These are phyloP conservation scores for Globisporangium lucens DNA, from an alignment of 352 stramenopile species.

Conservation along the genomic window DNA sequence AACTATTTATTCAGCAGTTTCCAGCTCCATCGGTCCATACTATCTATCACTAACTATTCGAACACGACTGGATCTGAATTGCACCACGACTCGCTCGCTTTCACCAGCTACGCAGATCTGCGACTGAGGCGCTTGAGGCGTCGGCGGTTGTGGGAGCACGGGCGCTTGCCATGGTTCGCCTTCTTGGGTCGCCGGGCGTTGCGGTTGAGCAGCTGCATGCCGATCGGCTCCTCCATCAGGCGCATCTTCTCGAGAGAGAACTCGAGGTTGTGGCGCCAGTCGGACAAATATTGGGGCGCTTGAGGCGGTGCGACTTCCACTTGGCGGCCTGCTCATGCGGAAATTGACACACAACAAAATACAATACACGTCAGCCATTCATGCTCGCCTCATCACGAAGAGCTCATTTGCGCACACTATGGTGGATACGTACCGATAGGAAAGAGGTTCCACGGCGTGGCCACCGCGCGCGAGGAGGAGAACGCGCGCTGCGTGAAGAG, in stretches of 20 bases:
- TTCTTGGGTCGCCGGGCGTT: slow-evolving; percentile 44
- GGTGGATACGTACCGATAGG: slow-evolving; percentile 23
- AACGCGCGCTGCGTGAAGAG: slow-evolving; percentile 15
- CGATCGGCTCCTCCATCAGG: slow-evolving; percentile 26
- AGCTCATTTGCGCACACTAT: neutral
- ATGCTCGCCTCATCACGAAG: neutral
- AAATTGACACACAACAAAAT: neutral
- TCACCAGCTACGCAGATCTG: slow-evolving; percentile 5
- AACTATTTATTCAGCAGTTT: slow-evolving; percentile 1
- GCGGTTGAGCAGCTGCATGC: slow-evolving; percentile 44
- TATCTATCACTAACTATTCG: slow-evolving; percentile 10
- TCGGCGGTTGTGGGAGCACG: slow-evolving; percentile 49
- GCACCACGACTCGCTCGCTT: neutral
- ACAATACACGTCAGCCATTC: neutral
- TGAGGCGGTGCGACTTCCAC: slow-evolving; percentile 12
- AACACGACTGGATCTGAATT: neutral
- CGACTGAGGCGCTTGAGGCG: slow-evolving; percentile 43
- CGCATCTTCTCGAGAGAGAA: slow-evolving; percentile 61
- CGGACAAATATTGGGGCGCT: slow-evolving; percentile 46
- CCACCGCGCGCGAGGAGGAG: slow-evolving; percentile 17
- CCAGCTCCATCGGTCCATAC: neutral
- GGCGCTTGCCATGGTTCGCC: slow-evolving; percentile 49
- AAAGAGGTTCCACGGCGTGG: slow-evolving; percentile 44
- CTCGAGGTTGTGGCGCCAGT: slow-evolving; percentile 53
- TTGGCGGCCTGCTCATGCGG: slow-evolving; percentile 13